Evolutionary conservation across 257 asterid species (phyloP), one percentile per base, ranked within the genome.

Genomic region (Solanum lycopersicoides): DNA sequence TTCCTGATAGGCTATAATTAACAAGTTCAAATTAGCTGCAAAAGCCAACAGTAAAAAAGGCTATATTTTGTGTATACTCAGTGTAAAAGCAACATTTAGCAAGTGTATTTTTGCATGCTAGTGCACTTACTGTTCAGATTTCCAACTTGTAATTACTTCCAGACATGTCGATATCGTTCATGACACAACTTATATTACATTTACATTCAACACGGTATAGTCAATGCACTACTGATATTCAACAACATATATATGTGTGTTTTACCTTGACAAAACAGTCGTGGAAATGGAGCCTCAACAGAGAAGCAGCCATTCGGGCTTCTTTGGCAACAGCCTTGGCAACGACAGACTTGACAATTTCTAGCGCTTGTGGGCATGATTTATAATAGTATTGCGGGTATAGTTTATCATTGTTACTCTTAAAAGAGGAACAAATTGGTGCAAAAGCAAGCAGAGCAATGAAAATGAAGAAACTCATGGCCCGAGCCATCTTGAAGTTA

Each of bases 241-340:
- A 37, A 37, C 39, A 37, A 0, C 39, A 6, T 37, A 37, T 37
- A 65, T 87, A 42, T 56, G 39, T 86, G 42, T 59, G 59, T 41
- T 63, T 44, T 84, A 95, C 99, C 99, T 93, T 90, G 88, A 95
- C 98, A 88, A 96, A 96, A 92, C 99, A 96, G 86, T 96, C 99
- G 71, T 96, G 99, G 87, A 96, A 96, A 87, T 95, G 98, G 75
- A 96, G 98, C 92, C 98, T 91, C 53, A 95, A 65, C 82, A 96
- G 94, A 11, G 99, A 95, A 86, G 99, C 99, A 83, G 98, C 99
- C 98, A 96, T 95, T 56, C 99, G 95, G 23, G 98, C 92, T 83
- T 96, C 98, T 89, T 53, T 91, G 18, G 95, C 93, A 16, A 96
- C 98, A 7, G 98, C 98, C 87, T 94, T 93, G 1, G 98, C 94